Evolutionary conservation across 1,284 basidiomycete species (phyloP), one percentile per base, ranked within the genome.

Genomic region (Tranzscheliella williamsii): DNA sequence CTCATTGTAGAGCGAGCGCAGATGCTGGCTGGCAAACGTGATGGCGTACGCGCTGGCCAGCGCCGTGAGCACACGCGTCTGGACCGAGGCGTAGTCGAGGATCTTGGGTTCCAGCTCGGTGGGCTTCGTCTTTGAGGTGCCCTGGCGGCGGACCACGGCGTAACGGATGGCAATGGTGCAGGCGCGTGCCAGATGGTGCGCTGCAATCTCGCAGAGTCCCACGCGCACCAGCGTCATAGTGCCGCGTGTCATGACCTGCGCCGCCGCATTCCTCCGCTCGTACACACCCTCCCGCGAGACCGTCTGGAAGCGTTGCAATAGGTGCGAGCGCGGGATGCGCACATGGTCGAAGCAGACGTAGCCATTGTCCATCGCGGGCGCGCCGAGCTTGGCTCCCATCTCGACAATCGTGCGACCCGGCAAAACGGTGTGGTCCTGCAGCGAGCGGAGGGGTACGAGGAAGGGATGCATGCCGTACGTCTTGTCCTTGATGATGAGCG

Each of bases 401-500:
- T 70, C 67, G 17, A 67, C 36, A 23, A 66, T 66, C 18, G 30
- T 39, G 11, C 57, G 42, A 18, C 66, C 66, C 2, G 60, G 65
- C 6, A 70, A 46, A 15, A 65, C 38, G 17, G 54, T 51, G 40
- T 70, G 67, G 16, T 63, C 50, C 30, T 61, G 17, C 20, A 62
- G 61, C 21, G 62, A 63, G 38, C 67, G 55, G 16, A 70, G 48
- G 15, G 57, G 65, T 2, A 70, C 66, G n/a, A 70, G 48, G 55
- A 70, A 69, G 13, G 68, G 68, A 36, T 70, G 68, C 68, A 69
- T 69, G 38, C 68, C 66, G 33, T 50, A 53, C n/a, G 49, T 43
- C 27, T 66, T 67, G 35, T 24, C 41, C 16, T 46, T 41, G 42
- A 70, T 66, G 38, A 66, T 40, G 23, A 70, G 36, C 31, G 69